Base-by-base conservation (phyloP, 108 stramenopile species). In the Skeletonema tropicum region DNA sequence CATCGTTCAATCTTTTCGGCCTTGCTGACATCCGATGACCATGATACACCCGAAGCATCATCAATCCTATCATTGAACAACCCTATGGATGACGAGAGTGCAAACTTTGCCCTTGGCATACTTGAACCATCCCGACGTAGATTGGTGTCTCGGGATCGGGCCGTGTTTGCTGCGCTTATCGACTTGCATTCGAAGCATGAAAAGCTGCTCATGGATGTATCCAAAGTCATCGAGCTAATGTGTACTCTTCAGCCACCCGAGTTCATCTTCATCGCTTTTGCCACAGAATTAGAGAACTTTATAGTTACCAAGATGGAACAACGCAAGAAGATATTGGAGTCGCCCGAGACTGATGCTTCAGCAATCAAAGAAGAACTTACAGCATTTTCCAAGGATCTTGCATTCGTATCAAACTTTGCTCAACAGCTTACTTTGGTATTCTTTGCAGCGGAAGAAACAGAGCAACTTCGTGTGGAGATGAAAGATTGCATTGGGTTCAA, bases 171-270 rank as follows among this genome's bases (percentile, higher is more conserved):
- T 7, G 88, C 88, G 2, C 67, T 95, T 6, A 87, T 95, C 29
- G 86, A 92, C 39, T 67, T 92, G 42, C 90, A 93, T 70, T 81
- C 89, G 12, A 77, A 79, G 35, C 80, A 93, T 57, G 79, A 85
- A 29, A 79, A 89, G 29, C 82, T 92, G 38, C 76, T 95, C 14
- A 68, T 84, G 25, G 88, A 91, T 48, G 42, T 95, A 33, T 88
- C 94, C 25, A 81, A 84, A 58, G 88, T 95, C 14, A 80, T 95
- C 70, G 79, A 92, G 59, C 65, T 86, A 38, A 94, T 94, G 92
- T 95, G 92, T 32, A 76, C 82, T 8, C 80, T 95, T 1, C 94
- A 95, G 73, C 94, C 94, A 38, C 90, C 94, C 10, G 94, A 91
- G 61, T 93, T 95, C 74, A 88, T 95, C 15, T 92, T 90, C 69